Base-by-base conservation (phyloP, 2,329 filamentous ascomycete species). In the Trematosphaeria pertusa region DNA sequence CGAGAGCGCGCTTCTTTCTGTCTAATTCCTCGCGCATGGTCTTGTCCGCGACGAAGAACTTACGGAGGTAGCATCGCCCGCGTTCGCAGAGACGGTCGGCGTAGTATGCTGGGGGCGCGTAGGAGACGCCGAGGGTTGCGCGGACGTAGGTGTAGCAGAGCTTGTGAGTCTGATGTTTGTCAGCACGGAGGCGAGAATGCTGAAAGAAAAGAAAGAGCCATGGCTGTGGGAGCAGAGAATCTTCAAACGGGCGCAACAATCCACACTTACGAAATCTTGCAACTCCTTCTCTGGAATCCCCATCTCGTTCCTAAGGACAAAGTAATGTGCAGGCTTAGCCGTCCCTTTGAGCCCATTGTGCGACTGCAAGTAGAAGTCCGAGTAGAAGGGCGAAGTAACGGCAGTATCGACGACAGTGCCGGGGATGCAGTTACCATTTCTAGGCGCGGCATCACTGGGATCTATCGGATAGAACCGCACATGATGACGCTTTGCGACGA, bases 401-500 rank as follows among this genome's bases (percentile, higher is more conserved):
- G 87, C 89, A 22, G 90, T 87, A 69, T 96, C 91, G 39, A 96
- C 89, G 0, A 96, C 81, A 0, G 89, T 95, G 14, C 91, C 91
- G 22, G 84, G 85, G 43, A 77, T 70, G 2, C 87, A 80, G 58
- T 95, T 96, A 0, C 80, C 83, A 2, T 73, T 73, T n/a, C n/a
- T n/a, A 52, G 81, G 52, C 32, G 48, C 52, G 8, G 50, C 36
- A 14, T 74, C 59, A 3, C 75, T 67, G 0, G 45, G 28, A 4
- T 37, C 50, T 3, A 85, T 87, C 0, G 91, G 89, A 64, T 87
- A 96, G 72, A 96, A 94, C 0, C 91, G 83, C 0, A 89, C 94
- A 59, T 95, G 87, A 58, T 96, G 91, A 1, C 91, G 83, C 74
- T 96, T 96, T 21, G 91, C 90, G 0, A 90, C 90, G 4, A 96